Evolutionary conservation across 495 filamentous ascomycete species (phyloP).

Genomic region (Thozetella sp.): DNA sequence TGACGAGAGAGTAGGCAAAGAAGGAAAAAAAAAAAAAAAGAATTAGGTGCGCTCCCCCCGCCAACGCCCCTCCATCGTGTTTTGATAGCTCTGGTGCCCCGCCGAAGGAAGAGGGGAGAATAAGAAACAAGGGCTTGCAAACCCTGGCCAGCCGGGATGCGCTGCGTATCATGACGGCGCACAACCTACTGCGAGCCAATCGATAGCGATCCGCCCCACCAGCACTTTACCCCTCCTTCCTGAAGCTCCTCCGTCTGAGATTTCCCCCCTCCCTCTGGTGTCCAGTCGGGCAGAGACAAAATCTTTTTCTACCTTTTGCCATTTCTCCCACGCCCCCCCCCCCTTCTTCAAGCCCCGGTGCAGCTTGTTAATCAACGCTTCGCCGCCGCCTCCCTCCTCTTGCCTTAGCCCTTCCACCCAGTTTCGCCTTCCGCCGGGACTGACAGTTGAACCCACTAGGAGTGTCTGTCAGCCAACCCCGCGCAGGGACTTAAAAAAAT

Average conservation of each 20-base stretch:
- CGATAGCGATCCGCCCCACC: slow-evolving; percentile 2
- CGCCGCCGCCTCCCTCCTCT: not conserved
- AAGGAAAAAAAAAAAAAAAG: no score
- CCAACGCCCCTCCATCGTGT: slow-evolving; percentile 1
- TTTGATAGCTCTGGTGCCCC: not conserved
- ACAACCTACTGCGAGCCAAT: not conserved
- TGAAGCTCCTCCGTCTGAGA: not conserved
- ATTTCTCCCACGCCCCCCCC: not conserved
- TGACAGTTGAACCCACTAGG: not conserved
- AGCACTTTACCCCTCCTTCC: not conserved
- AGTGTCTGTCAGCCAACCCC: slow-evolving; percentile 1
- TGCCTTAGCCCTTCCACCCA: not conserved
- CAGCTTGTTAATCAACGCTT: slow-evolving; percentile 2
- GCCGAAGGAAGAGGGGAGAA: slow-evolving; percentile 1
- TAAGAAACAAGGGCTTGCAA: slow-evolving; percentile 3
- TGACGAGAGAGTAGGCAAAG: no score
- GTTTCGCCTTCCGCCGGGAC: slow-evolving; percentile 3
- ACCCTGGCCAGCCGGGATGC: not conserved
- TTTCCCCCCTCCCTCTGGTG: not conserved
- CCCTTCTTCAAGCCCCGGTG: no score
- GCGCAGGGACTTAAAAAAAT: slow-evolving; percentile 2
- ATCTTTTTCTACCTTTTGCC: not conserved
- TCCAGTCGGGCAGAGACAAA: slow-evolving; percentile 2
- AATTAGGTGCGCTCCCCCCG: not conserved
- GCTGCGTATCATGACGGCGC: not conserved